Evolutionary conservation across 2,329 filamentous ascomycete genomes (phyloP).

Genomic region (Chaetomiaceae sp.): DNA sequence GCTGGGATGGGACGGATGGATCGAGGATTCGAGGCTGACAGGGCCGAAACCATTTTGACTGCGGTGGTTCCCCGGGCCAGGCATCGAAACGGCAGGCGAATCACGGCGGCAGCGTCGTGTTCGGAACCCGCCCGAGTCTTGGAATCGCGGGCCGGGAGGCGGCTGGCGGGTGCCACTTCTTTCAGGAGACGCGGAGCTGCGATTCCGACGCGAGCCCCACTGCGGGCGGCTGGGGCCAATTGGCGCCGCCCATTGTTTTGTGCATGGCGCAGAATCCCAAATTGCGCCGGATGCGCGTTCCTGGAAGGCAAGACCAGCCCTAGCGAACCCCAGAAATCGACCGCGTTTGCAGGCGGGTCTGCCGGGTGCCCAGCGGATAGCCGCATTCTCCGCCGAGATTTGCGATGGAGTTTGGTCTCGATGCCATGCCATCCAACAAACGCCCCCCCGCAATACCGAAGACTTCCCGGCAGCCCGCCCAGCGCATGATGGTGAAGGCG

Average conservation of each 20-base stretch:
- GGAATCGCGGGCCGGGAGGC: constrained; percentile 29
- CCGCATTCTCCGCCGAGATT: constrained; percentile 9
- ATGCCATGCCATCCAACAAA: not conserved
- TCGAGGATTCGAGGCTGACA: not conserved
- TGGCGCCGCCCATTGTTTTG: constrained; percentile 7
- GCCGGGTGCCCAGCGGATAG: constrained; percentile 5
- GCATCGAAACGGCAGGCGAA: constrained; percentile 13
- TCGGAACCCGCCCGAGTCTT: constrained; percentile 17
- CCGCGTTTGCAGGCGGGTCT: not conserved
- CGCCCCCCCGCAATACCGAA: not conserved
- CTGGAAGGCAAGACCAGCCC: constrained; percentile 14
- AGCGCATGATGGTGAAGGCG: not conserved
- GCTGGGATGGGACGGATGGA: not conserved
- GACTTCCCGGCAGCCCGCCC: not conserved
- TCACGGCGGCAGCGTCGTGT: constrained; percentile 5
- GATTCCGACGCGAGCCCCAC: constrained; percentile 25
- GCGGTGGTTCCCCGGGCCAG: not conserved
- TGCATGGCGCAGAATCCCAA: constrained; percentile 23
- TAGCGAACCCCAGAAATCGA: not conserved
- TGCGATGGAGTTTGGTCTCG: not conserved
- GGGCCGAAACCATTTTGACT: not conserved
- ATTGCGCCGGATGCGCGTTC: constrained; percentile 25
- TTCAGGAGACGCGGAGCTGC: constrained; percentile 30
- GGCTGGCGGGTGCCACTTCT: constrained; percentile 26
- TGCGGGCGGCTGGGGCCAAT: constrained; percentile 20